These are phyloP conservation scores for Diplogelasinospora grovesii DNA, from an alignment of 495 filamentous ascomycete genomes.

Conservation along the genomic window DNA sequence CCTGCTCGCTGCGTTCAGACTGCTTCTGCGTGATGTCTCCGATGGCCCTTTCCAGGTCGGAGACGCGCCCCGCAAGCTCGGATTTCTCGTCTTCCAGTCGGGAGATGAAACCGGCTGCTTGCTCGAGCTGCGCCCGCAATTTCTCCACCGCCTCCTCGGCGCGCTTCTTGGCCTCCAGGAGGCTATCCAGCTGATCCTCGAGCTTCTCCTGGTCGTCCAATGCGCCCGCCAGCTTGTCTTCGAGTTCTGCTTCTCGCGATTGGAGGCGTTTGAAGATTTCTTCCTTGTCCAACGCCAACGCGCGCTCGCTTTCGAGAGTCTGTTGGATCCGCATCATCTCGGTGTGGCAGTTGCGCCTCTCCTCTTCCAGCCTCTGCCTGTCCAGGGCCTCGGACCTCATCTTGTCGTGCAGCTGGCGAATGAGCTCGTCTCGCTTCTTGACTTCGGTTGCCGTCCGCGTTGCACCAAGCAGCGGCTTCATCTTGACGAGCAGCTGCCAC, in stretches of 20 bases:
- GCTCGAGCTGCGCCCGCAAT: constrained; percentile 76
- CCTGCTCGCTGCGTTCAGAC: constrained; percentile 61
- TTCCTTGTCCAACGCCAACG: constrained; percentile 92
- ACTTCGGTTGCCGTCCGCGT: constrained; percentile 87
- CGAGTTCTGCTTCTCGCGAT: constrained; percentile 76
- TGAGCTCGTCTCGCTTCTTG: constrained; percentile 89
- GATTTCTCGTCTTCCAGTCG: constrained; percentile 80
- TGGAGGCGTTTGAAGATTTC: constrained; percentile 97
- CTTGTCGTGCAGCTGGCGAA: constrained; percentile 74
- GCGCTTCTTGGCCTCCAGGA: constrained; percentile 83
- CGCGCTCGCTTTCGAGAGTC: constrained; percentile 88
- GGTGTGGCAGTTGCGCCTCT: constrained; percentile 75
- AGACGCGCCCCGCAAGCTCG: constrained; percentile 57
- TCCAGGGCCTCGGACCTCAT: constrained; percentile 71
- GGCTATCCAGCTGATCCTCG: constrained; percentile 85
- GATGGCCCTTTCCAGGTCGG: constrained; percentile 60
- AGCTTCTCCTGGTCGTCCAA: constrained; percentile 90
- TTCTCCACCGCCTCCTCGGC: constrained; percentile 78
- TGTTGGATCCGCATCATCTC: constrained; percentile 88
- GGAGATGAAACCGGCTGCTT: constrained; percentile 80
- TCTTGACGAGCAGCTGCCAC: constrained; percentile 93
- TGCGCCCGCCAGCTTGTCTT: constrained; percentile 87
- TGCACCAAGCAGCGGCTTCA: constrained; percentile 90
- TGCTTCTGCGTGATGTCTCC: constrained; percentile 58
- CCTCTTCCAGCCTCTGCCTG: constrained; percentile 80